phyloP scores from a whole-genome alignment of 345 rosid genomes.

The Corchorus olitorius region DNA sequence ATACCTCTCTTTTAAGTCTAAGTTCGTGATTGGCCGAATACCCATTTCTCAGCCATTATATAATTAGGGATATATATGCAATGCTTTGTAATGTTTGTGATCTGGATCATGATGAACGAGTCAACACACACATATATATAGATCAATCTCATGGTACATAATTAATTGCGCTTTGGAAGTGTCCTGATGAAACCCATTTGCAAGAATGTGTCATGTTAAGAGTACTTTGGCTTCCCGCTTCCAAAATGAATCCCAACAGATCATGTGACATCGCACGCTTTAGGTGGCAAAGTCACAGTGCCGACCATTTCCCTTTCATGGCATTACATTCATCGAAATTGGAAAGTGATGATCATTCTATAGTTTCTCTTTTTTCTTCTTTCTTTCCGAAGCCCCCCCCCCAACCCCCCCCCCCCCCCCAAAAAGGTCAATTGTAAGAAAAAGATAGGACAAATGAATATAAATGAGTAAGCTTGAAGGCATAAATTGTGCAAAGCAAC shows the following conservation, averaged over 20 bases:
- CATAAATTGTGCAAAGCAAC: neutral
- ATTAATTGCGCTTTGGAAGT: neutral
- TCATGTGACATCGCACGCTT: neutral
- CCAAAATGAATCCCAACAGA: neutral
- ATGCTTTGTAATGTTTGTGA: neutral
- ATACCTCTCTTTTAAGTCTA: too few species aligned
- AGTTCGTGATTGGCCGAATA: too few species aligned
- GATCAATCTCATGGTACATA: neutral
- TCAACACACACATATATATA: neutral
- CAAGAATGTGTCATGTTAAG: too few species aligned
- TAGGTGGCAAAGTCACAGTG: neutral
- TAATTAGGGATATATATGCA: too few species aligned
- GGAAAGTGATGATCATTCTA: neutral
- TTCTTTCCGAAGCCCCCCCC: too few species aligned
- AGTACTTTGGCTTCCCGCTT: neutral
- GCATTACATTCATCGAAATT: neutral
- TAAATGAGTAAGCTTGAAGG: neutral
- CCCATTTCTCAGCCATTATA: too few species aligned
- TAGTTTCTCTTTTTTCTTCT: neutral
- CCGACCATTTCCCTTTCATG: constrained; percentile 5
- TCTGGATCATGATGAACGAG: neutral
- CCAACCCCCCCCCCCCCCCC: too few species aligned
- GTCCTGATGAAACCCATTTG: neutral
- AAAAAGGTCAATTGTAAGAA: neutral
- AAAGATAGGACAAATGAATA: neutral